These are phyloP conservation scores for Starmerella geochares DNA, from an alignment of 805 yeast genomes.

Conservation along the genomic window DNA sequence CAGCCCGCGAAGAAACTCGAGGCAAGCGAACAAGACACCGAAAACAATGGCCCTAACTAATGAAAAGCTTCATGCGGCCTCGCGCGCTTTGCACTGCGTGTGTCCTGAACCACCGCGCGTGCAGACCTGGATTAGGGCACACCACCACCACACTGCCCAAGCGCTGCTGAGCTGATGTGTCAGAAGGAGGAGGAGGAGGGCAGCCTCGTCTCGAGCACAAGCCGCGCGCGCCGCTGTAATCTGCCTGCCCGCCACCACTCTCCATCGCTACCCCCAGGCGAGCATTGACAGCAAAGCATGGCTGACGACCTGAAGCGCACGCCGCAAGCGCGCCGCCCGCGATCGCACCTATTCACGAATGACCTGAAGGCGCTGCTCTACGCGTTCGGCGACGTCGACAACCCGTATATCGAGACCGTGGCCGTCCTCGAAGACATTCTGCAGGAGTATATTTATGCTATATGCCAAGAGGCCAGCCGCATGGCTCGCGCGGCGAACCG, in stretches of 20 bases:
- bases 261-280: too few species aligned
- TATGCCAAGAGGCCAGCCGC: conserved; percentile 46
- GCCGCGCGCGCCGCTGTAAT: too few species aligned
- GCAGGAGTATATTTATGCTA: conserved; percentile 50
- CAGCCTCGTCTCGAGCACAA: too few species aligned
- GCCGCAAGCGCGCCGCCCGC: conserved; percentile 12
- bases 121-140: background rate
- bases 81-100: too few species aligned
- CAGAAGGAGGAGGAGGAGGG: background rate
- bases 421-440: conserved; percentile 59
- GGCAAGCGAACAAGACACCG: too few species aligned
- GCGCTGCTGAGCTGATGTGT: background rate
- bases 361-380: conserved; percentile 50
- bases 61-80: too few species aligned
- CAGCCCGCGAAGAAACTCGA: background rate
- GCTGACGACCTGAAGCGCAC: conserved; percentile 12
- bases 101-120: too few species aligned
- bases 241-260: too few species aligned
- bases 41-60: too few species aligned
- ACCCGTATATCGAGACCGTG: conserved; percentile 56
- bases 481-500: conserved; percentile 45
- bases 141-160: background rate
- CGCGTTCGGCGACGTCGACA: conserved; percentile 64
- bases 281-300: too few species aligned
- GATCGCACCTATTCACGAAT: conserved; percentile 31